These are phyloP conservation scores for Nitzschia sp. DNA, from an alignment of 108 stramenopile species.

Conservation along the genomic window DNA sequence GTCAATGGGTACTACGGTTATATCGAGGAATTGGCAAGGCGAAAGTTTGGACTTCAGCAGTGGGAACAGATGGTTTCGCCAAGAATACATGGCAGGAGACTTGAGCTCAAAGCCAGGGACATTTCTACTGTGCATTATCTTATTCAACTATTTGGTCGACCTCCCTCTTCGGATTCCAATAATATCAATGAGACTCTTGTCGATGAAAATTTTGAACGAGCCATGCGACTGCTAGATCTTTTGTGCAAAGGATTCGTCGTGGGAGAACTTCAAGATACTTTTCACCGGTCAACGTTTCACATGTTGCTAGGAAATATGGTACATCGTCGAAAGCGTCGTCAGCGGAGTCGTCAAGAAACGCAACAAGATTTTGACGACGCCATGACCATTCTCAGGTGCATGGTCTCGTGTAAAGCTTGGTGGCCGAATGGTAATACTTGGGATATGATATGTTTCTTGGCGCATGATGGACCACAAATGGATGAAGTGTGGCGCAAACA, in stretches of 20 bases:
- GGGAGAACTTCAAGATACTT: slow-evolving; percentile 24
- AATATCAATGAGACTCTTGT: not conserved
- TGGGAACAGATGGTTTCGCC: not conserved
- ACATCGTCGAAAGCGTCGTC: not conserved
- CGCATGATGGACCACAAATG: slow-evolving; percentile 9
- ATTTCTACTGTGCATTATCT: slow-evolving; percentile 8
- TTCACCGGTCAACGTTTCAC: slow-evolving; percentile 29
- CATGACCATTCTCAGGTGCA: slow-evolving; percentile 23
- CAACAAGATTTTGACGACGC: slow-evolving; percentile 25
- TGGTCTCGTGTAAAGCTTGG: slow-evolving; percentile 23
- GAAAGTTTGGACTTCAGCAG: slow-evolving; percentile 28
- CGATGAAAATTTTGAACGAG: not conserved
- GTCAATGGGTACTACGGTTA: slow-evolving; percentile 20
- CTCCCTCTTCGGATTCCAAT: not conserved
- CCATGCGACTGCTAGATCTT: slow-evolving; percentile 17
- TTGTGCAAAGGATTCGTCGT: not conserved
- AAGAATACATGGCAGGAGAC: not conserved
- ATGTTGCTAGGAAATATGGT: slow-evolving; percentile 10
- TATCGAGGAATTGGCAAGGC: slow-evolving; percentile 18
- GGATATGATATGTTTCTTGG: slow-evolving; percentile 18
- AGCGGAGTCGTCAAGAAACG: not conserved
- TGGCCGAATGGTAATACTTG: slow-evolving; percentile 32
- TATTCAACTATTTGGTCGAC: slow-evolving; percentile 18
- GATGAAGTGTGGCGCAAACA: slow-evolving; percentile 19
- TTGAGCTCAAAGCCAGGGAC: slow-evolving; percentile 12